These are phyloP conservation scores for Aristolochia californica DNA, from an alignment of 164 flowering plant species.

Conservation along the genomic window DNA sequence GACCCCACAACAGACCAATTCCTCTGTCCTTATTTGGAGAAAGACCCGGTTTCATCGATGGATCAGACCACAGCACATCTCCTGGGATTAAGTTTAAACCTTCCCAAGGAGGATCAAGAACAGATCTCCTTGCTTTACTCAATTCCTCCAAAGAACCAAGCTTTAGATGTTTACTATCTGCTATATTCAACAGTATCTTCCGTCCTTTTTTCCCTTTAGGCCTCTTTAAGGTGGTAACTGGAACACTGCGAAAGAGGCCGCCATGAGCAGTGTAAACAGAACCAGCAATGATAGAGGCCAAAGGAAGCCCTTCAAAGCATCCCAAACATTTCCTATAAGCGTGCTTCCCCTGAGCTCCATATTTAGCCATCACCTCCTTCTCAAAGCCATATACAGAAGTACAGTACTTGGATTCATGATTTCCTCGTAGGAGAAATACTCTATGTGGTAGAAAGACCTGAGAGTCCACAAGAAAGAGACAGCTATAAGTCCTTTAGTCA, in stretches of 20 bases:
- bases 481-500: no score
- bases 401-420: conserved; percentile 95
- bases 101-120: conserved; percentile 97
- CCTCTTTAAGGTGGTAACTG: conserved; percentile 41
- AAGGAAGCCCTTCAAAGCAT: conserved; percentile 93
- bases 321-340: conserved; percentile 87
- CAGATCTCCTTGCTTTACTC: conserved; percentile 74
- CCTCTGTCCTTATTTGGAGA: conserved; percentile 91
- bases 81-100: conserved; percentile 93
- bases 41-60: conserved; percentile 79
- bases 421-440: conserved; percentile 86
- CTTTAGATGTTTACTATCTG: conserved; percentile 27
- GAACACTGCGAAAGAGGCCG: conserved; percentile 73
- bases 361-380: conserved; percentile 78
- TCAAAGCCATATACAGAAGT: conserved; percentile 98
- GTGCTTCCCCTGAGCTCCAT: conserved; percentile 75
- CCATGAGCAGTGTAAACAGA: conserved; percentile 93
- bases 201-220: conserved; percentile 70
- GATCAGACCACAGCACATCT: conserved; percentile 97
- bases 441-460: conserved; percentile 77
- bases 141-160: conserved; percentile 90
- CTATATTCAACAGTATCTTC: conserved; percentile 15
- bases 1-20: conserved; percentile 95
- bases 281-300: conserved; percentile 78
- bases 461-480: not conserved